Evolutionary conservation across 2,329 filamentous ascomycete species (phyloP), one percentile per base, ranked within the genome.

Genomic region (Zarea fungicola): DNA sequence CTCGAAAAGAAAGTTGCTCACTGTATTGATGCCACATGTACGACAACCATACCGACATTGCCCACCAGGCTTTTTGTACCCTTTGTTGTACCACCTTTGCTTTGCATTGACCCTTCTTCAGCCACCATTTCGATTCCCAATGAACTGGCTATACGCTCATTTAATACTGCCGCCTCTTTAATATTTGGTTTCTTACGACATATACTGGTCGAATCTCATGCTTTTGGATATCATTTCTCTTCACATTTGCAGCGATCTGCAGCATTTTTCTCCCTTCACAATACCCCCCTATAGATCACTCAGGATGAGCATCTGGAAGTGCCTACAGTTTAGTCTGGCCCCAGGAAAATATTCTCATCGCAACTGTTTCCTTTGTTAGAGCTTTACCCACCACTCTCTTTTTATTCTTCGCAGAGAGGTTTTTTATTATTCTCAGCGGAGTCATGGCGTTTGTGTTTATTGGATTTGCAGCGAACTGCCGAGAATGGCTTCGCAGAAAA

Each of bases 221-320:
- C 31, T 51, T 31, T 42, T 29, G 29, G n/a, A n/a, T n/a, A 42
- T 42, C 43, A 31, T 29, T 32, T 42, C 43, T 39, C 35, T 46
- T 41, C 25, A 42, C 29, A 36, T 40, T 35, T 42, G 39, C 42
- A 43, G 49, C 49, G 49, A 43, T 14, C 44, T 51, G 32, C 49
- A 37, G 16, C 28, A 28, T 19, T 39, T 18, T 40, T 35, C 28
- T 42, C 37, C 28, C 28, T 35, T 21, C 44, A 36, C 18, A 43
- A 51, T 48, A 48, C 43, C 49, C 48, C 39, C 43, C 19, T 51
- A 51, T 51, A 51, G 49, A 51, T 23, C 43, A 39, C 22, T 18
- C 36, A n/a, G 40, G 18, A 22, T 26, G 46, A 43, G 25, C 26
- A 34, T 37, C 40, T 28, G 32, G 21, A 28, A 19, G 22, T 13